Base-by-base conservation (phyloP, 345 rosid species). In the Sonneratia caseolaris region DNA sequence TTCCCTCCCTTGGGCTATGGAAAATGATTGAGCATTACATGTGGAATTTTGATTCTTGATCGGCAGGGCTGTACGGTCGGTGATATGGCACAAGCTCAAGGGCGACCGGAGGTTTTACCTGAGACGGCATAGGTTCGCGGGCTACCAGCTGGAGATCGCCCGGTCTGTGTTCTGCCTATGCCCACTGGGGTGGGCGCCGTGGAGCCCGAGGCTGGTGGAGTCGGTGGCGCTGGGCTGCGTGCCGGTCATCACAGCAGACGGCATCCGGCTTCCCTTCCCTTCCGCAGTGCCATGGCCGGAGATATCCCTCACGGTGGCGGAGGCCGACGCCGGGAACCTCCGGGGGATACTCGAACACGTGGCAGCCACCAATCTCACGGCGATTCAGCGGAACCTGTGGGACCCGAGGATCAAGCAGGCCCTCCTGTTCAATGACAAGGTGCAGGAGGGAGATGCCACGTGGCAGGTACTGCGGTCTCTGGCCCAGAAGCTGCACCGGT, bases 111-210 rank as follows among this genome's bases (percentile, higher is more conserved):
- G 97, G 78, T 95, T 95, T 70, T 86, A 81, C 80, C 83, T 95
- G 6, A 84, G 81, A 75, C 84, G 99, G 72, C 88, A 85, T 12
- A 84, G 96, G 70, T 92, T 92, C 64, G 78, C 86, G 79, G 96
- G 96, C 43, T 95, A 86, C 87, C 91, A 83, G 80, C 81, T 90
- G 37, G 99, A 95, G 68, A 92, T 95, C 3, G 85, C 78, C 7
- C 78, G 97, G 47, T 95, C 99, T 0, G 87, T 86, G 22, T 95
- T 95, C 71, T 95, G 99, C 73, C 79, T 95, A 9, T 92, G 97
- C 69, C 99, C 99, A 0, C 82, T 89, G 0, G 99, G 99, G 68
- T 95, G 99, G 99, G 99, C 99, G 72, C 99, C 99, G 0, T 95
- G 99, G 99, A 95, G 97, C 73, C 99, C 99, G 0, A 74, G 99